A percentile compares a stretch with the other conserved stretches of the same genome.
Evolutionary conservation across 805 yeast species (phyloP).

Genomic region (Wickerhamomyces queroliae): DNA sequence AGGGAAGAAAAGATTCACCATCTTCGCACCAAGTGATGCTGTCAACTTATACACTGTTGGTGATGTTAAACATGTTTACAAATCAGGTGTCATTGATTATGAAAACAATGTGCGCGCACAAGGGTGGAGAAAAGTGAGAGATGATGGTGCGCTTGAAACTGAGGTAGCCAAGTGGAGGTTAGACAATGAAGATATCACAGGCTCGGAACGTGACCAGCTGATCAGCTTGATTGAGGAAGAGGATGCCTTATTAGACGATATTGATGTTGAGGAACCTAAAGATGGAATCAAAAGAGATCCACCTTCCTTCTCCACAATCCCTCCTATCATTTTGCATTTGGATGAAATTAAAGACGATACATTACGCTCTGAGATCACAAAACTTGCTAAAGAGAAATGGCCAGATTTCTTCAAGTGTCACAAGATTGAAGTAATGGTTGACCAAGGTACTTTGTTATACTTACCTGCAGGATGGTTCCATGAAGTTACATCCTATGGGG

Average conservation of each 20-base stretch:
- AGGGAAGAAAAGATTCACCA: conserved; percentile 62
- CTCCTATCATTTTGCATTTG: conserved; percentile 57
- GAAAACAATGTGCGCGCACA: conserved; percentile 47
- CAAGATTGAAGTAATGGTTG: conserved; percentile 39
- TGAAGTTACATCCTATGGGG: conserved; percentile 64
- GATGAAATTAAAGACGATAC: conserved; percentile 39
- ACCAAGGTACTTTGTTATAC: conserved; percentile 63
- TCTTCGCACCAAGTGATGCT: conserved; percentile 61
- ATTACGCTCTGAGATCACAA: conserved; percentile 23
- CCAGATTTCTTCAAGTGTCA: conserved; percentile 41
- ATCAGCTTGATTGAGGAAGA: conserved; percentile 24
- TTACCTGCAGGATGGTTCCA: conserved; percentile 82
- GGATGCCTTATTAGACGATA: conserved; percentile 13
- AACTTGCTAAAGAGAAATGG: conserved; percentile 35
- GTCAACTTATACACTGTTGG: conserved; percentile 60
- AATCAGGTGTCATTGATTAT: conserved; percentile 68
- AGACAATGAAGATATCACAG: conserved; percentile 22
- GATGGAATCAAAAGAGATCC: conserved; percentile 39
- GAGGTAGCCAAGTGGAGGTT: conserved; percentile 42
- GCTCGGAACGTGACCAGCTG: conserved; percentile 19
- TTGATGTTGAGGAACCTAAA: conserved; percentile 14
- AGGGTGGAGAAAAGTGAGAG: conserved; percentile 54
- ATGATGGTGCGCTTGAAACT: conserved; percentile 54
- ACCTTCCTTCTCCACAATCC: conserved; percentile 61
- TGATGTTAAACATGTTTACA: conserved; percentile 40